Base-by-base conservation (phyloP, 2,329 filamentous ascomycete species). In the Colletotrichum neosansevieriae region DNA sequence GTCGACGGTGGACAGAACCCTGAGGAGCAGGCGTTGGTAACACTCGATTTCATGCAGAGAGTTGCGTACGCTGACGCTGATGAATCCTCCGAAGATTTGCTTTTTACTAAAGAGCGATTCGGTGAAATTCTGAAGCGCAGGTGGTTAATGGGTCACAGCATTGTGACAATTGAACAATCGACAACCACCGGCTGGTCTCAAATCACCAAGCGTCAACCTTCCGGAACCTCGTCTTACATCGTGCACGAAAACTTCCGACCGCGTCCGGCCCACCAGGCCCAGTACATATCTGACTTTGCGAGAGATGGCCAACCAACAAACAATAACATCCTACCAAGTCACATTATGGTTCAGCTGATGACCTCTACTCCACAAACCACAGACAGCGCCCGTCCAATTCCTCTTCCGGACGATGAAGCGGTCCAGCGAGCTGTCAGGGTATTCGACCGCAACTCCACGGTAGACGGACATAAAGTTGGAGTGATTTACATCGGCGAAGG, bases 381-480 rank as follows among this genome's bases (percentile, higher is more conserved):
- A 17, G 88, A 90, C 24, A 83, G 86, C 10, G 81, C 87, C 63
- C 91, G 91, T 53, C 94, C 92, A 10, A 89, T 98, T 51, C 89
- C 91, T 0, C 84, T 98, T 6, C 94, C 94, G 0, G 80, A 84
- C 32, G 86, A 92, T 67, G 92, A 93, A 15, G 86, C 87, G 36
- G 89, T 91, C 2, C 86, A 89, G 42, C 89, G 95, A 72, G 91
- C 93, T 0, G 90, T 99, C 44, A 87, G 88, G 42, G 85, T 89
- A 12, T 97, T 99, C 77, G 96, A 99, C 78, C 89, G 91, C 36
- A 97, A 89, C 72, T 92, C 95, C 42, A 94, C 94, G 9, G 91
- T 99, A 4, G 96, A 99, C 78, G 94, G 94, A 6, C 94, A 98
- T 84, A 98, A 97, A 79, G 92, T 97, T 47, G 96, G 96, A 15